These are phyloP conservation scores for Phaeosphaeriaceae sp. DNA, from an alignment of 2,329 filamentous ascomycete species.

Conservation along the genomic window DNA sequence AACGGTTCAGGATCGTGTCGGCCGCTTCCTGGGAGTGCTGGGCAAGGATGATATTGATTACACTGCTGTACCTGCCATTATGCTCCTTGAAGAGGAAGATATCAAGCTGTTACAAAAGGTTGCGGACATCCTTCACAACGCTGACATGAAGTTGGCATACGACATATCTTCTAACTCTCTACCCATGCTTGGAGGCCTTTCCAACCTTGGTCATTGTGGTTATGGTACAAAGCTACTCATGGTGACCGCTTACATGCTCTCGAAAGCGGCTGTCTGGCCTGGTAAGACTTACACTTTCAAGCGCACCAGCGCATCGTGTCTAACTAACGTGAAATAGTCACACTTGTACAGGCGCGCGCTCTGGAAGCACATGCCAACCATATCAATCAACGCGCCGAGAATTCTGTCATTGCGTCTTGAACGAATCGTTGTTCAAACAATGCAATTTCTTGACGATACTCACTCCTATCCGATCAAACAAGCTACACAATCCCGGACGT, in stretches of 20 bases:
- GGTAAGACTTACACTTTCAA: slow-evolving; percentile 61
- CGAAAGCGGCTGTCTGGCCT: slow-evolving; percentile 91
- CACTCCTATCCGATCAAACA: too few relatives aligned
- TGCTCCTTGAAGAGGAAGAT: slow-evolving; percentile 92
- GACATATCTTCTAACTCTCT: slow-evolving; percentile 57
- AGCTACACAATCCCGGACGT: background rate
- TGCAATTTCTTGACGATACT: too few relatives aligned
- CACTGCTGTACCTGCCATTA: slow-evolving; percentile 80
- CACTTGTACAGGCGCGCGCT: slow-evolving; percentile 72
- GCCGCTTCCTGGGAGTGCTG: slow-evolving; percentile 83
- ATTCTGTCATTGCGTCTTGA: slow-evolving; percentile 48
- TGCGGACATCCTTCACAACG: slow-evolving; percentile 75
- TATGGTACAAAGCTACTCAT: slow-evolving; percentile 85
- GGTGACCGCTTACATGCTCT: slow-evolving; percentile 84
- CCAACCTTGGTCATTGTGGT: slow-evolving; percentile 68
- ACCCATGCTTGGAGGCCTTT: slow-evolving; percentile 60
- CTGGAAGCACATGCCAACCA: slow-evolving; percentile 69
- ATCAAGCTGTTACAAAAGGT: slow-evolving; percentile 84
- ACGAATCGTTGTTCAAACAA: background rate
- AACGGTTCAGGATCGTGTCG: slow-evolving; percentile 92
- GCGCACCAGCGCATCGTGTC: background rate
- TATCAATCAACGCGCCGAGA: slow-evolving; percentile 67
- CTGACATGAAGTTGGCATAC: slow-evolving; percentile 79
- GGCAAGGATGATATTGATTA: slow-evolving; percentile 83
- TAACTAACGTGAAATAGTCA: slow-evolving; percentile 58